These are phyloP conservation scores for Chlorophyllum brunneum DNA, from an alignment of 768 basidiomycete species.

Conservation along the genomic window DNA sequence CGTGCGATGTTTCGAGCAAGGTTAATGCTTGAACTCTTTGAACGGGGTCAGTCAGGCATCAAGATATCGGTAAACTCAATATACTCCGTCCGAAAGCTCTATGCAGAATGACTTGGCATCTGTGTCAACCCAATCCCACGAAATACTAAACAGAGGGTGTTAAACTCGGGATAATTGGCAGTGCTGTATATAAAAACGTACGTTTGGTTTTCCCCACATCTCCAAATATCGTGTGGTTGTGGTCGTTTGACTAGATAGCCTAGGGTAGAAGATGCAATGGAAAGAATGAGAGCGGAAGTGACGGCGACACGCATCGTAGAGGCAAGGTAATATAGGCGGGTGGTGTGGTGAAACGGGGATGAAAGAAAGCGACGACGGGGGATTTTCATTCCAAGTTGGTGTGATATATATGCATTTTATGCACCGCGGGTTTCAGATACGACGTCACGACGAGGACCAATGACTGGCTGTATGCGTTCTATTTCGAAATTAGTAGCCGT, in stretches of 20 bases:
- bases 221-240: not conserved
- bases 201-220: not conserved
- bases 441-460: not conserved
- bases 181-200: not conserved
- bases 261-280: not conserved
- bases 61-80: not conserved
- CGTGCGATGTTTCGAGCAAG: not conserved
- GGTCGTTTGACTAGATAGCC: not conserved
- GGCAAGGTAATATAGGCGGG: not conserved
- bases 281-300: not conserved
- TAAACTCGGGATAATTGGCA: not conserved
- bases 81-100: not conserved
- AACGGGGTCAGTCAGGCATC: no score
- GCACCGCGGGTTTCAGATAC: no score
- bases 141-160: not conserved
- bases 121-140: not conserved
- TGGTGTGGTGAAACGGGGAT: no score
- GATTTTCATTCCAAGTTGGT: no score
- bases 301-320: not conserved
- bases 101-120: not conserved
- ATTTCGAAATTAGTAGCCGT: no score
- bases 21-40: not conserved
- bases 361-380: no score
- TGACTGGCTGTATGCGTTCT: not conserved
- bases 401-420: no score